A percentile compares a stretch with the other conserved stretches of the same genome.
phyloP scores from a whole-genome alignment of 305 asterid species.

The Coffea humblotiana region DNA sequence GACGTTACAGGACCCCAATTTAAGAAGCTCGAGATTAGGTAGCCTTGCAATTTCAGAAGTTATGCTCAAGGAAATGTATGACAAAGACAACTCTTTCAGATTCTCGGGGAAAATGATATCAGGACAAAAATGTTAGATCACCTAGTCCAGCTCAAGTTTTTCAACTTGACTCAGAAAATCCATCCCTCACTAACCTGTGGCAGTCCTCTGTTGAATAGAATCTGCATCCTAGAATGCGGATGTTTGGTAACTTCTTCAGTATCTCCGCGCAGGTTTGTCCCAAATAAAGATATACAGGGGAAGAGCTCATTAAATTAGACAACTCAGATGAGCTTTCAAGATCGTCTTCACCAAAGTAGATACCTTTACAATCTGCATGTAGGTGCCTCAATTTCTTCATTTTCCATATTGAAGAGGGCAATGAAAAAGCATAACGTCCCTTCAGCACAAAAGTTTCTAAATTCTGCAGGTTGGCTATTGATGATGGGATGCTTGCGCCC shows the following conservation, averaged over 20 bases:
- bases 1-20: not conserved
- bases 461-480: not conserved
- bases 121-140: not conserved
- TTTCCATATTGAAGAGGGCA: not conserved
- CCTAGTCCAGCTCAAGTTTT: not conserved
- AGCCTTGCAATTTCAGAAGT: not conserved
- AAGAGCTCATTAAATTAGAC: not conserved
- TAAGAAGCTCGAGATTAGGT: slow-evolving; percentile 12
- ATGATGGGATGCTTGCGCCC: slow-evolving; percentile 2
- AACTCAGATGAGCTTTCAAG: not conserved
- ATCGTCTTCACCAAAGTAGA: not conserved
- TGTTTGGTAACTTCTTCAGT: not conserved
- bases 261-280: not conserved
- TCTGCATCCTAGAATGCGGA: not conserved
- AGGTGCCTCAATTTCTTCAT: slow-evolving; percentile 1
- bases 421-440: not conserved
- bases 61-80: not conserved
- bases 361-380: not conserved
- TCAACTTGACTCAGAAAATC: slow-evolving; percentile 2
- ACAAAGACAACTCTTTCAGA: slow-evolving; percentile 1
- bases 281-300: not conserved
- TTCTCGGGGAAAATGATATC: not conserved
- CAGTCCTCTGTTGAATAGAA: not conserved
- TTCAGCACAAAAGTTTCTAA: slow-evolving; percentile 3
- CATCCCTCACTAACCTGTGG: not conserved